phyloP scores from a whole-genome alignment of 768 basidiomycete species.

The Collybiopsis luxurians region DNA sequence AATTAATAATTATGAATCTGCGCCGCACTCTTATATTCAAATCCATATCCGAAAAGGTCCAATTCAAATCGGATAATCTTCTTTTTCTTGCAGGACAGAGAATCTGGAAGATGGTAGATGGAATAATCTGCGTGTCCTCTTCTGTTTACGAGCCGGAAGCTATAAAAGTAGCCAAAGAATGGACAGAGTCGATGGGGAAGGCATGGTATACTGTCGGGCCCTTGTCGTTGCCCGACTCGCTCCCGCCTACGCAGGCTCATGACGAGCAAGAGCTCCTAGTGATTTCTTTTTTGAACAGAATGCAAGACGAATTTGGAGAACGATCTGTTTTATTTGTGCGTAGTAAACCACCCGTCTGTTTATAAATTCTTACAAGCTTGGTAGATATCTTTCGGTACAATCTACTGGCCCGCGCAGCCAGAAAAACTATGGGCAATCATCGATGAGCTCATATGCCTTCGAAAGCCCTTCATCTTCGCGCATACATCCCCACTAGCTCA shows the following conservation, averaged over 20 bases:
- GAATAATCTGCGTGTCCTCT: not conserved
- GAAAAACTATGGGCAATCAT: conserved; percentile 6
- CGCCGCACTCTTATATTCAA: not conserved
- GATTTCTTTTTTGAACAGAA: not conserved
- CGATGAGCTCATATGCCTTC: not conserved
- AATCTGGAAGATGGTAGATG: not conserved
- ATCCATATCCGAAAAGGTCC: not conserved
- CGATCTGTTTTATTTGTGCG: conserved; percentile 3
- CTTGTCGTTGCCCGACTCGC: not conserved
- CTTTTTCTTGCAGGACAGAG: not conserved
- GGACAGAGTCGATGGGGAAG: not conserved
- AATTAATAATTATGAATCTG: too few relatives aligned
- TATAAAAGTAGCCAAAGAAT: not conserved
- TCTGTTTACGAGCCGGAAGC: conserved; percentile 4
- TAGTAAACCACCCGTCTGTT: not conserved
- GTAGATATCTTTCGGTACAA: conserved; percentile 7
- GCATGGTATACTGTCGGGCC: not conserved
- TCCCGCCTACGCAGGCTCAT: not conserved
- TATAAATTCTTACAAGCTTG: too few relatives aligned
- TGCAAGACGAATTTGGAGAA: not conserved
- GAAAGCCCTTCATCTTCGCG: not conserved
- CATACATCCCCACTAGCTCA: not conserved
- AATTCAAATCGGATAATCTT: not conserved
- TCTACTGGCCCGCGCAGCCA: conserved; percentile 1
- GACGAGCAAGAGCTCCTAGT: not conserved